phyloP scores from a whole-genome alignment of 169 alveolate genomes.

The Fabrea salina region DNA sequence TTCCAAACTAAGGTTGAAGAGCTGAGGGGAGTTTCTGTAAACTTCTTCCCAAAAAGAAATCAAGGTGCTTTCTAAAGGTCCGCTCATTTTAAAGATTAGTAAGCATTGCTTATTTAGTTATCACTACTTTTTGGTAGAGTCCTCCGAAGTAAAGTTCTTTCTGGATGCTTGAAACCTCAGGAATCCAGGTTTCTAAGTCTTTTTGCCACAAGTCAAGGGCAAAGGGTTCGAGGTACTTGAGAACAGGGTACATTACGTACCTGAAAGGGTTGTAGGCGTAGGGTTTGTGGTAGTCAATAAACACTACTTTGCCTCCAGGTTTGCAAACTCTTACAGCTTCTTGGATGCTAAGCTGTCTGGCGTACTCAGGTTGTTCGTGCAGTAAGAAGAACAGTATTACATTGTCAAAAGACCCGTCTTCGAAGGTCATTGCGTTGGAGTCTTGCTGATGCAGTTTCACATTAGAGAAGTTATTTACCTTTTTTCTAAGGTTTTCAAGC shows the following conservation, averaged over 20 bases:
- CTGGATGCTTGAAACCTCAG: background rate
- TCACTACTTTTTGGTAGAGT: conserved; percentile 25
- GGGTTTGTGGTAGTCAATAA: conserved; percentile 26
- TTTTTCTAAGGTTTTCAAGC: background rate
- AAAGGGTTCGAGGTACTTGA: conserved; percentile 18
- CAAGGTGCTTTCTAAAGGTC: background rate
- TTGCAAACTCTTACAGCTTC: conserved; percentile 21
- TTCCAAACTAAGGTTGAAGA: background rate
- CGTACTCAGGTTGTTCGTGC: conserved; percentile 24
- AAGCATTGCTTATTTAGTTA: conserved; percentile 5
- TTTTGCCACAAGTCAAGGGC: conserved; percentile 5
- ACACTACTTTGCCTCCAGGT: conserved; percentile 32
- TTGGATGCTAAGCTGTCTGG: background rate
- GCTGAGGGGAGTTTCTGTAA: background rate
- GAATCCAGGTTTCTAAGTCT: background rate
- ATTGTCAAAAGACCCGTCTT: background rate
- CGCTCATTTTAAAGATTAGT: background rate
- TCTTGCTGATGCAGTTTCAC: conserved; percentile 12
- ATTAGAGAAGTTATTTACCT: background rate
- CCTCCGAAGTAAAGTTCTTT: conserved; percentile 31
- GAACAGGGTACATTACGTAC: conserved; percentile 21
- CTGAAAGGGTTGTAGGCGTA: conserved; percentile 4
- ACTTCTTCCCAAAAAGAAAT: background rate
- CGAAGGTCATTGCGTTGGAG: background rate
- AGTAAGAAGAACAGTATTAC: conserved; percentile 19